phyloP scores from a whole-genome alignment of 352 stramenopile species.

The Globisporangium megalacanthum region DNA sequence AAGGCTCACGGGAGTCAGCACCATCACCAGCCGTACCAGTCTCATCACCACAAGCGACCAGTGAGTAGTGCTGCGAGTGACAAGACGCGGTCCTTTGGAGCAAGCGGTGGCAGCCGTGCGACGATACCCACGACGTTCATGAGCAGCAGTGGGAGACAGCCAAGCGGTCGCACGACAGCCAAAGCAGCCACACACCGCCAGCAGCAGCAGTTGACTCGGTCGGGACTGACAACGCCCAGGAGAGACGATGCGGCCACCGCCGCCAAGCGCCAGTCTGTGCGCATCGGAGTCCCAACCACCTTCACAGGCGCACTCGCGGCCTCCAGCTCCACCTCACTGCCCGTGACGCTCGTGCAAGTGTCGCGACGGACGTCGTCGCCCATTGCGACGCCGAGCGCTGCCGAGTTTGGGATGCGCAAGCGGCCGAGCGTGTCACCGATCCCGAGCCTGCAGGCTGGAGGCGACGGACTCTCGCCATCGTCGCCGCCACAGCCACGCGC shows the following conservation, averaged over 20 bases:
- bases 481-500: constrained; percentile 13
- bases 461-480: neutral
- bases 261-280: constrained; percentile 11
- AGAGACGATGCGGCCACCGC: neutral
- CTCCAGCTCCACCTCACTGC: neutral
- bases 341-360: constrained; percentile 43
- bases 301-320: neutral
- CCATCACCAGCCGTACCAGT: neutral
- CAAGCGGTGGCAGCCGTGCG: too few species aligned
- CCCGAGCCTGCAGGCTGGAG: constrained; percentile 4
- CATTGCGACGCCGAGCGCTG: constrained; percentile 23
- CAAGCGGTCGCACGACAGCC: neutral
- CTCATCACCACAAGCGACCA: too few species aligned
- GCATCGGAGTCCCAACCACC: constrained; percentile 6
- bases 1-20: neutral
- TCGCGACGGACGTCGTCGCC: constrained; percentile 55
- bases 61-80: neutral
- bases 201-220: constrained; percentile 5
- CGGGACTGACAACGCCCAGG: neutral
- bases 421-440: constrained; percentile 57
- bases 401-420: constrained; percentile 25
- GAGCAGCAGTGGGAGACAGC: neutral
- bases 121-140: too few species aligned
- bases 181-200: neutral
- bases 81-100: too few species aligned